These are phyloP conservation scores for Exophiala bonariae DNA, from an alignment of 2,329 filamentous ascomycete genomes.

Conservation along the genomic window DNA sequence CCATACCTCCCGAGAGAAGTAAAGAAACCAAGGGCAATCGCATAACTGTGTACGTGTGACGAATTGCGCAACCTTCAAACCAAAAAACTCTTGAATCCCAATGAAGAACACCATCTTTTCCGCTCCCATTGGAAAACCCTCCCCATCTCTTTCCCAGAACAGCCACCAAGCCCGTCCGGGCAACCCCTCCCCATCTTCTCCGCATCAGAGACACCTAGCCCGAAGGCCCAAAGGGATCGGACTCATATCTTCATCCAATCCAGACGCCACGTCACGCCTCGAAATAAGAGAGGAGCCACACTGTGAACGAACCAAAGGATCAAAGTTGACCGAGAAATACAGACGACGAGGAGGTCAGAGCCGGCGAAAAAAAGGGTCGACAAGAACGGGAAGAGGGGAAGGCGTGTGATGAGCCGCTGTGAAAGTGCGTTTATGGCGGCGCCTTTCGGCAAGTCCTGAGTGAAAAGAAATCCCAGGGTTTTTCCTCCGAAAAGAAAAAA, in stretches of 20 bases:
- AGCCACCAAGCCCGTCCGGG: conserved; percentile 38
- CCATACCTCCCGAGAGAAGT: conserved; percentile 29
- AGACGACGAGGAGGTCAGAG: conserved; percentile 50
- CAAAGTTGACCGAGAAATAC: conserved; percentile 46
- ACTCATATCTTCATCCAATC: conserved; percentile 88
- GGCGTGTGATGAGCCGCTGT: conserved; percentile 75
- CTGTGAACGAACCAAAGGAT: conserved; percentile 29
- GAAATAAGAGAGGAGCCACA: conserved; percentile 32
- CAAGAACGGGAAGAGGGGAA: conserved; percentile 47
- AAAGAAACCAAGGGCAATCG: conserved; percentile 77
- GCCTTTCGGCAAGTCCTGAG: conserved; percentile 84
- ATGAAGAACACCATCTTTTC: conserved; percentile 8
- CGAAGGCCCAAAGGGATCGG: conserved; percentile 46
- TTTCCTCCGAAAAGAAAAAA: conserved; percentile 35
- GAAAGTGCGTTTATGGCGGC: conserved; percentile 97
- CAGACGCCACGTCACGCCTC: conserved; percentile 38
- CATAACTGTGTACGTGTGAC: conserved; percentile 97
- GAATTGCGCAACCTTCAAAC: conserved; percentile 59
- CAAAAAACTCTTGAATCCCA: conserved; percentile 16
- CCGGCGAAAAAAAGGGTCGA: conserved; percentile 41
- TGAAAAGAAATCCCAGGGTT: too few species aligned
- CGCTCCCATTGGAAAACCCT: conserved; percentile 34
- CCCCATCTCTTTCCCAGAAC: conserved; percentile 42
- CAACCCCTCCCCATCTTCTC: conserved; percentile 35
- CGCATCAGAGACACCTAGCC: conserved; percentile 17